Conservation (phyloP, 352 stramenopile species). For the Globisporangium echinulatum region DNA sequence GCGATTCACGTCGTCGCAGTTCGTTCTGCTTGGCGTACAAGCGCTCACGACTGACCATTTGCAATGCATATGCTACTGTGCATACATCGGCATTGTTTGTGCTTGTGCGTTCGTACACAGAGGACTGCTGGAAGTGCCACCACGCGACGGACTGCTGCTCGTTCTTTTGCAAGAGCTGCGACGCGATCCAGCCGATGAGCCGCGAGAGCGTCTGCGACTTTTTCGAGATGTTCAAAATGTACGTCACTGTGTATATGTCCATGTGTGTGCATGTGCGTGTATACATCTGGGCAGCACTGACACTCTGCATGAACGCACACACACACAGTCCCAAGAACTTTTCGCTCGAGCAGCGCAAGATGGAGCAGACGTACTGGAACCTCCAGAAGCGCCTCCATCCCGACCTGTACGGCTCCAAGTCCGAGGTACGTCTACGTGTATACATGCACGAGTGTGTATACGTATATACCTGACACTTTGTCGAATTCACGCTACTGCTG, state of each 20-base stretch:
- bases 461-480: background rate
- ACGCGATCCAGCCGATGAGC: conserved; percentile 70
- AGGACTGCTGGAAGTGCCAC: conserved; percentile 80
- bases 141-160: conserved; percentile 74
- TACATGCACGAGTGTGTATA: background rate
- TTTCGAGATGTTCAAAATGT: conserved; percentile 86
- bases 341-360: conserved; percentile 67
- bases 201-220: conserved; percentile 66
- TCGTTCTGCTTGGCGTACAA: background rate
- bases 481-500: background rate
- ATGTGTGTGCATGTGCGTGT: background rate
- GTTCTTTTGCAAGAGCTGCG: conserved; percentile 77
- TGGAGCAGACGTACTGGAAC: conserved; percentile 86
- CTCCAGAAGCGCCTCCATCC: conserved; percentile 82
- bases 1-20: no score
- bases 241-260: conserved; percentile 12
- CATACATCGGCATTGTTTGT: no score
- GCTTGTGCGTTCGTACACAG: conserved; percentile 7
- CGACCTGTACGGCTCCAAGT: conserved; percentile 83
- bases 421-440: conserved; percentile 35
- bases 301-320: background rate
- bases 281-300: background rate
- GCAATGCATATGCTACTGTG: background rate
- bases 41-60: background rate
- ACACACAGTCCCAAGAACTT: conserved; percentile 65